Evolutionary conservation across 768 basidiomycete genomes (phyloP).

Genomic region (Clavulina sp.): DNA sequence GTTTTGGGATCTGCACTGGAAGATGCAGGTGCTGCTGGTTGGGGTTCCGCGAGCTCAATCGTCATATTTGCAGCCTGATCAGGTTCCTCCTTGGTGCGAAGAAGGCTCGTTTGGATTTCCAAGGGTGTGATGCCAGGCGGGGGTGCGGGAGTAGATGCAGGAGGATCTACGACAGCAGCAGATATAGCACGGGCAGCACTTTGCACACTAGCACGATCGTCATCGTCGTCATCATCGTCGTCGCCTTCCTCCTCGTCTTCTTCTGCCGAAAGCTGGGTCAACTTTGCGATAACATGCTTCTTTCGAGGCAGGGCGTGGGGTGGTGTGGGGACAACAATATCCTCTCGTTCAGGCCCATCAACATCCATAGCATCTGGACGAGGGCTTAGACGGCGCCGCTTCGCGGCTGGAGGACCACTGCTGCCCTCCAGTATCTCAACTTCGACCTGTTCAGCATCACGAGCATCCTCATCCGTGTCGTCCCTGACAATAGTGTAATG

Average conservation of each 20-base stretch:
- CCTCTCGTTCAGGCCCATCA: conserved; percentile 4
- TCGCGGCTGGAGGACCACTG: conserved; percentile 1
- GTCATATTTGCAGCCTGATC: conserved; percentile 12
- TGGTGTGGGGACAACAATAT: conserved; percentile 9
- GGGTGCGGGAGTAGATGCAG: background rate
- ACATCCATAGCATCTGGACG: background rate
- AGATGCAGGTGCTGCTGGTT: conserved; percentile 7
- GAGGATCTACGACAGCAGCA: background rate
- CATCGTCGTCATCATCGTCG: conserved; percentile 23
- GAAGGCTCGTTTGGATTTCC: too few species aligned
- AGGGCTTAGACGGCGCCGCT: background rate
- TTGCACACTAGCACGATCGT: conserved; percentile 22
- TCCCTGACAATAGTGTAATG: background rate
- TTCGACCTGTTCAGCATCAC: conserved; percentile 5
- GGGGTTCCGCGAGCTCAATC: conserved; percentile 6
- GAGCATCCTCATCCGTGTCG: background rate
- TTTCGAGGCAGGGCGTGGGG: too few species aligned
- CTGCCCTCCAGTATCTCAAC: conserved; percentile 4
- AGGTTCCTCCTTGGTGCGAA: background rate
- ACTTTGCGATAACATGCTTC: conserved; percentile 38
- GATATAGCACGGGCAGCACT: background rate
- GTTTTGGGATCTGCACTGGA: conserved; percentile 4
- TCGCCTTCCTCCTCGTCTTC: conserved; percentile 22
- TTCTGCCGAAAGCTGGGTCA: conserved; percentile 32
- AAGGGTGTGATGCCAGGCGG: too few species aligned